These are phyloP conservation scores for Gastrolobium villosum DNA, from an alignment of 306 rosid genomes.

Conservation along the genomic window DNA sequence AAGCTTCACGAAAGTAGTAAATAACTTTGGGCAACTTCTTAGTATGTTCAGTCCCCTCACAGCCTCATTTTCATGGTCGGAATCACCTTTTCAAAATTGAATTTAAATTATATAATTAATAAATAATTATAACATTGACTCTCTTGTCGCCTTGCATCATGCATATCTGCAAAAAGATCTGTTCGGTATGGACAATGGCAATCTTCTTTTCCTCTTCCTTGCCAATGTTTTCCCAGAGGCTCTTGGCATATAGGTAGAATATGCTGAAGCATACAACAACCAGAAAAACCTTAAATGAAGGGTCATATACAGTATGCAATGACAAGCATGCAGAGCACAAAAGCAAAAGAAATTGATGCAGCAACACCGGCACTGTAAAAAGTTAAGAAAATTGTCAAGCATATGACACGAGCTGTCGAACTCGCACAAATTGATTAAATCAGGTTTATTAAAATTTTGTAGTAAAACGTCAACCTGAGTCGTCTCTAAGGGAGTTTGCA, in stretches of 20 bases:
- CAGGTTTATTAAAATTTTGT: too few species aligned
- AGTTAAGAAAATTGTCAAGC: constrained; percentile 37
- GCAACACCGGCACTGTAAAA: constrained; percentile 60
- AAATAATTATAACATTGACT: neutral
- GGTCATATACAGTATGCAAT: constrained; percentile 39
- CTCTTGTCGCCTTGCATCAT: constrained; percentile 33
- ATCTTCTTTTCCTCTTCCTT: constrained; percentile 60
- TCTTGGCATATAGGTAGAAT: constrained; percentile 49
- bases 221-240: constrained; percentile 54
- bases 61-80: constrained; percentile 10
- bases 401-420: too few species aligned
- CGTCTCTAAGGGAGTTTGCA: too few species aligned
- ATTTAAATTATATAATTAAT: neutral
- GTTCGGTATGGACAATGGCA: constrained; percentile 50
- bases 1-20: too few species aligned
- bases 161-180: neutral
- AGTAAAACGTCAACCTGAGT: too few species aligned
- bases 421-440: too few species aligned
- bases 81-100: constrained; percentile 53
- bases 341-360: constrained; percentile 52
- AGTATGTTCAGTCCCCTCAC: too few species aligned
- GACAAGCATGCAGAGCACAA: constrained; percentile 47
- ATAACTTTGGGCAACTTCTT: too few species aligned
- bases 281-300: constrained; percentile 50
- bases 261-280: constrained; percentile 48